These are phyloP conservation scores for Allantophomopsis lycopodina DNA, from an alignment of 2,329 filamentous ascomycete genomes.

Conservation along the genomic window DNA sequence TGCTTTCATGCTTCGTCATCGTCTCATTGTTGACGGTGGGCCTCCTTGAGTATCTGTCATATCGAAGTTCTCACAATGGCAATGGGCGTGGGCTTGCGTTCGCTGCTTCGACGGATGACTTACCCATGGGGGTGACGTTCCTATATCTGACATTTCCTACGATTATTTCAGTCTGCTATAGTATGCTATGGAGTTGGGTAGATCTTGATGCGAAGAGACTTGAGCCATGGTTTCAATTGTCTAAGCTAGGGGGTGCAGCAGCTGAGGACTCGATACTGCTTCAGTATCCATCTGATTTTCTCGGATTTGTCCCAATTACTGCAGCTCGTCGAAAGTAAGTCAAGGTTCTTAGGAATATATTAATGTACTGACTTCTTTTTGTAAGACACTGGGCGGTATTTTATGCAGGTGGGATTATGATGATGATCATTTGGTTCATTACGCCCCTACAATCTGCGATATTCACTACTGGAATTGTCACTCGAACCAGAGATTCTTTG, in stretches of 20 bases:
- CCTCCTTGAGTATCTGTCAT: conserved; percentile 29
- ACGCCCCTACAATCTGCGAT: conserved; percentile 42
- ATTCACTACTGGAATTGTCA: conserved; percentile 25
- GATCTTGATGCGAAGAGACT: conserved; percentile 44
- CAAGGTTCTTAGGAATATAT: neutral
- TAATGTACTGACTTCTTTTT: neutral
- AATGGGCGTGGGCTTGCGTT: conserved; percentile 23
- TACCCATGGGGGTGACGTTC: conserved; percentile 23
- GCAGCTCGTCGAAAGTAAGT: conserved; percentile 19
- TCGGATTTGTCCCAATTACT: conserved; percentile 26
- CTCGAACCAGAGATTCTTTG: neutral
- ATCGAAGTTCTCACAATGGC: conserved; percentile 17
- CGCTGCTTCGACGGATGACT: conserved; percentile 10
- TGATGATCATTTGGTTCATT: conserved; percentile 38
- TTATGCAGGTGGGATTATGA: conserved; percentile 28
- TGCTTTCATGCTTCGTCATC: conserved; percentile 22
- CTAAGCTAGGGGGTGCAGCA: conserved; percentile 25
- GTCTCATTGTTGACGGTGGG: conserved; percentile 25
- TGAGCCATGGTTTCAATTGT: conserved; percentile 46
- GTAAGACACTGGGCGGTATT: conserved; percentile 34
- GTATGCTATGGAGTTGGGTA: conserved; percentile 43
- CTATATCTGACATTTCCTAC: conserved; percentile 38
- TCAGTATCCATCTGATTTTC: conserved; percentile 36
- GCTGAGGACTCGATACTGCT: conserved; percentile 33
- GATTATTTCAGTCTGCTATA: conserved; percentile 37